Base-by-base conservation (phyloP, 176 grass and related monocot species). In the Panicum miliaceum region DNA sequence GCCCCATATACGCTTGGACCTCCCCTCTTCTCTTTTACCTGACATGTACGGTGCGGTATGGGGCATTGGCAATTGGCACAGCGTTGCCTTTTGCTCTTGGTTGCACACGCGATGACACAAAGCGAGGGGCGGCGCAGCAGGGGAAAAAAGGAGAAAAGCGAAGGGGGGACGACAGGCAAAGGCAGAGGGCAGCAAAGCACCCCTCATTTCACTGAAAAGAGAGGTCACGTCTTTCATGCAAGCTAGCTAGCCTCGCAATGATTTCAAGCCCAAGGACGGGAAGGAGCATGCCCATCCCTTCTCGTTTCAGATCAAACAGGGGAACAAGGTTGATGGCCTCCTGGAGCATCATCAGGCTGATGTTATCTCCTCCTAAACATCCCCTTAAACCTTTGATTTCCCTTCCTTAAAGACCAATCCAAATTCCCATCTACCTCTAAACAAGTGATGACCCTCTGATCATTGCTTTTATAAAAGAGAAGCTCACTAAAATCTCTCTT, bases 121-220 rank as follows among this genome's bases (percentile, higher is more conserved):
- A 85, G 64, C 48, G 40, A n/a, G 66, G 52, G 56, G 62, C 41
- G 42, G 12, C 8, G 69, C 69, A 43, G 66, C 43, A 63, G 20
- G 32, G 62, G 45, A 52, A 54, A 76, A 68, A 22, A 22, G 51
- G 66, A 78, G 45, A 35, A 85, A 81, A 77, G 64, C 50, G 53
- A 12, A 14, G 60, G 50, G 64, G 34, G 73, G 57, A 60, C 27
- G 57, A 60, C 27, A 36, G 48, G 52, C 34, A 81, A 71, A 82
- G 73, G 73, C 56, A 82, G 46, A 48, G 79, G 79, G 73, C 47
- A 82, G 48, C 79, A 83, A 86, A 86, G 84, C 84, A 86, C 6
- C 84, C 68, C 84, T 87, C 80, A 63, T 87, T 87, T 90, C 68
- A 87, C 75, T 86, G 75, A 61, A 90, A 90, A 90, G 89, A 84